Evolutionary conservation across 768 basidiomycete species (phyloP).

Genomic region (Collybia sp.): DNA sequence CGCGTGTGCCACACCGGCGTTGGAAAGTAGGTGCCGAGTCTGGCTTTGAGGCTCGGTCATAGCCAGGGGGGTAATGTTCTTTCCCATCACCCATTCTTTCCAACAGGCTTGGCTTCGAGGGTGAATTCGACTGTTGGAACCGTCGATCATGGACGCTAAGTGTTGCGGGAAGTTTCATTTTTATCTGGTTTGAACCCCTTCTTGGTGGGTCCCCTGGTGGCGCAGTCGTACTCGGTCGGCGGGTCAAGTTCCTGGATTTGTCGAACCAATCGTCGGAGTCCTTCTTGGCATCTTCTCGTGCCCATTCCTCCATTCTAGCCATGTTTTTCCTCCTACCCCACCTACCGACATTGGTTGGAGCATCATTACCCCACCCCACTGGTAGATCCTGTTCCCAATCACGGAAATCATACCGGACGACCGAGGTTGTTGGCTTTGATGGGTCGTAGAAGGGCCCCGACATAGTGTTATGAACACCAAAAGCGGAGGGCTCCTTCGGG

Average conservation of each 20-base stretch:
- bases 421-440: constrained; percentile 12
- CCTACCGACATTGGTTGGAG: constrained; percentile 61
- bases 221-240: no score
- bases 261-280: constrained; percentile 66
- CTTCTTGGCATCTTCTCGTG: constrained; percentile 33
- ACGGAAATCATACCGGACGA: constrained; percentile 26
- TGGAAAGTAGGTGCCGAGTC: no score
- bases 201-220: no score
- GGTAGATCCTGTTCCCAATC: constrained; percentile 36
- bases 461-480: constrained; percentile 55
- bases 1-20: no score
- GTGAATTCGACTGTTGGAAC: no score
- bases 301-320: constrained; percentile 48
- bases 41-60: no score
- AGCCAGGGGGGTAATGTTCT: no score
- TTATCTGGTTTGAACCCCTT: no score
- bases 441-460: constrained; percentile 55
- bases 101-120: no score
- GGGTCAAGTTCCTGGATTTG: constrained; percentile 7
- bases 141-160: no score
- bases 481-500: constrained; percentile 59
- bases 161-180: no score
- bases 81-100: no score
- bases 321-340: constrained; percentile 58
- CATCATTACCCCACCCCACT: constrained; percentile 40